Percentiles rank a stretch among this genome's conserved stretches.
These are phyloP conservation scores for Rhynchospora tenuis DNA, from an alignment of 176 grass and related monocot species.

Conservation along the genomic window DNA sequence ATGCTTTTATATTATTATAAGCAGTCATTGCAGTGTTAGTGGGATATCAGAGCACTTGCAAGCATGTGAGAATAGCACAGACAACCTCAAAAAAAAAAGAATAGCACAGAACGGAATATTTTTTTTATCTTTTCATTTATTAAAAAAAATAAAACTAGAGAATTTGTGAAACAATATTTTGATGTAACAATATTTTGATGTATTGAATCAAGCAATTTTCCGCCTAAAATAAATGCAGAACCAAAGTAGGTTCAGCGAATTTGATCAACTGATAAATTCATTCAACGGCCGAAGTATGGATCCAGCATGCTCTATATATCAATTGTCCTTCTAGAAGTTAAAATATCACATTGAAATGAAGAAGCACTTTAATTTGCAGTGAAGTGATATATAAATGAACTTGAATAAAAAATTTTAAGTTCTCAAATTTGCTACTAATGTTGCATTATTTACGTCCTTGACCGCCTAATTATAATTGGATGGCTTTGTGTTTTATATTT, in stretches of 20 bases:
- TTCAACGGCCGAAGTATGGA: background rate
- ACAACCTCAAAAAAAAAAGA: no score
- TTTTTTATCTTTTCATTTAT: background rate
- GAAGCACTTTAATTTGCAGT: no score
- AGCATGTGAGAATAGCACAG: background rate
- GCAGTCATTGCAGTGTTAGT: background rate
- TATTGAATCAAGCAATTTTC: background rate
- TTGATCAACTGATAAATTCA: slow-evolving; percentile 1
- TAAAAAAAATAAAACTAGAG: background rate
- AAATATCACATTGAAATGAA: no score
- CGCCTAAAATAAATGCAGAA: background rate
- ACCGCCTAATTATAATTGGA: no score
- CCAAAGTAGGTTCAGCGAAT: background rate
- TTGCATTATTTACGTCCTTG: no score
- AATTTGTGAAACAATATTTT: background rate
- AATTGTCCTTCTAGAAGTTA: background rate
- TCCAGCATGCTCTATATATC: background rate
- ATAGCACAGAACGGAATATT: background rate
- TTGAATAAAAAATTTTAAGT: no score
- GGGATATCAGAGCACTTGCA: background rate
- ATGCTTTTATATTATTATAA: background rate
- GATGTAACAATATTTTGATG: background rate
- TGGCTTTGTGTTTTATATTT: no score
- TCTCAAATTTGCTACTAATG: no score
- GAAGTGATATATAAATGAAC: no score